phyloP scores from a whole-genome alignment of 116 monocot species.

The Zostera marina region DNA sequence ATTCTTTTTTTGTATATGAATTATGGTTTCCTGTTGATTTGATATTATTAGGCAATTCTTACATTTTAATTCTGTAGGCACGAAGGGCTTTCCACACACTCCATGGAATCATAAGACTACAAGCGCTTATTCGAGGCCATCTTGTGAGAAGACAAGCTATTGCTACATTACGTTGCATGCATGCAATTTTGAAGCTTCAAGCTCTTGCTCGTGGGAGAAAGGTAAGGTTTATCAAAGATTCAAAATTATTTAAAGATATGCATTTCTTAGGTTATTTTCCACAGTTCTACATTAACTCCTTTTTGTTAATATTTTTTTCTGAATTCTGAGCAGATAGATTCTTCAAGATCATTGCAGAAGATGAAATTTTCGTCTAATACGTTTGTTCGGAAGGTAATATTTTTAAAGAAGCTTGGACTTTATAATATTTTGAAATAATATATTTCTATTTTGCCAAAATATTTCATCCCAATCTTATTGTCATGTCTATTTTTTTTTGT shows the following conservation, averaged over 20 bases:
- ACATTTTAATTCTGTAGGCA: slow-evolving; percentile 33
- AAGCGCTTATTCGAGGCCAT: slow-evolving; percentile 71
- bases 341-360: slow-evolving; percentile 18
- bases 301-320: slow-evolving; percentile 11
- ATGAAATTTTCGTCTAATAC: slow-evolving; percentile 21
- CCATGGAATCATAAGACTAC: slow-evolving; percentile 70
- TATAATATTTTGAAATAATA: background rate
- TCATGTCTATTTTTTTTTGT: background rate
- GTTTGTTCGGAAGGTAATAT: slow-evolving; percentile 41
- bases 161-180: slow-evolving; percentile 43
- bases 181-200: slow-evolving; percentile 57
- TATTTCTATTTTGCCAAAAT: background rate
- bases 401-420: background rate
- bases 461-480: background rate
- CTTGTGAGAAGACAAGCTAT: slow-evolving; percentile 81
- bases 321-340: slow-evolving; percentile 17
- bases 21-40: background rate
- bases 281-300: background rate
- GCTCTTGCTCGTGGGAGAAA: slow-evolving; percentile 30
- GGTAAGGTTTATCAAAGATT: slow-evolving; percentile 1
- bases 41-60: background rate
- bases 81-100: slow-evolving; percentile 62
- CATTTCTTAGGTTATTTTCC: slow-evolving; percentile 17
- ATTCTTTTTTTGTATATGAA: background rate
- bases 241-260: slow-evolving; percentile 14